These are phyloP conservation scores for Simplicillium sp. DNA, from an alignment of 2,329 filamentous ascomycete genomes.

Conservation along the genomic window DNA sequence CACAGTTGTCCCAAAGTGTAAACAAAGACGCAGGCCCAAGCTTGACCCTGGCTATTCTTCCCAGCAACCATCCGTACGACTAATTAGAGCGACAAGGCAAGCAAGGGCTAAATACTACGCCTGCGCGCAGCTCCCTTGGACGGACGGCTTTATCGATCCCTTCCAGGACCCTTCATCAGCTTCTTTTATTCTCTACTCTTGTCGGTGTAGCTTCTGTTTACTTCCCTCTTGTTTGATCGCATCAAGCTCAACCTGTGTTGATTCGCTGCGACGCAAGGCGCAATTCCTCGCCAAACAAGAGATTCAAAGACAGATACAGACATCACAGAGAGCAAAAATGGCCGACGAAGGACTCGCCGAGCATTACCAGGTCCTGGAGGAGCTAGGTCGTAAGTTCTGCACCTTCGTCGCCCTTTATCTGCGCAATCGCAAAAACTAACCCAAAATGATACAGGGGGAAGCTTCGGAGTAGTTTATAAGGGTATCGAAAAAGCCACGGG, in stretches of 20 bases:
- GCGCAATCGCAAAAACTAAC: no score
- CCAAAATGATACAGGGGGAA: neutral
- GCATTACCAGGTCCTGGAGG: constrained; percentile 91
- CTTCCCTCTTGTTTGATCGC: neutral
- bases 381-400: constrained; percentile 72
- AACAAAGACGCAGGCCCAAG: constrained; percentile 26
- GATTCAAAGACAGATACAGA: neutral
- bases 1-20: constrained; percentile 27
- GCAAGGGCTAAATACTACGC: constrained; percentile 1
- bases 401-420: neutral
- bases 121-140: neutral
- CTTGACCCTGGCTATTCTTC: constrained; percentile 19
- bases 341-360: constrained; percentile 62
- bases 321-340: constrained; percentile 28
- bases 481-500: constrained; percentile 85
- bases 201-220: constrained; percentile 2
- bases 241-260: constrained; percentile 2
- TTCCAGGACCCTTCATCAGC: neutral
- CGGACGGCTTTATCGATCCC: no score
- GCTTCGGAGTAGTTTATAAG: constrained; percentile 78
- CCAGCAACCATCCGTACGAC: constrained; percentile 20
- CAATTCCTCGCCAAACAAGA: no score
- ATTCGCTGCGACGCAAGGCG: no score
- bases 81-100: no score
- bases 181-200: constrained; percentile 3